Evolutionary conservation across 2,329 filamentous ascomycete species (phyloP).

Genomic region (Xylariales sp.): DNA sequence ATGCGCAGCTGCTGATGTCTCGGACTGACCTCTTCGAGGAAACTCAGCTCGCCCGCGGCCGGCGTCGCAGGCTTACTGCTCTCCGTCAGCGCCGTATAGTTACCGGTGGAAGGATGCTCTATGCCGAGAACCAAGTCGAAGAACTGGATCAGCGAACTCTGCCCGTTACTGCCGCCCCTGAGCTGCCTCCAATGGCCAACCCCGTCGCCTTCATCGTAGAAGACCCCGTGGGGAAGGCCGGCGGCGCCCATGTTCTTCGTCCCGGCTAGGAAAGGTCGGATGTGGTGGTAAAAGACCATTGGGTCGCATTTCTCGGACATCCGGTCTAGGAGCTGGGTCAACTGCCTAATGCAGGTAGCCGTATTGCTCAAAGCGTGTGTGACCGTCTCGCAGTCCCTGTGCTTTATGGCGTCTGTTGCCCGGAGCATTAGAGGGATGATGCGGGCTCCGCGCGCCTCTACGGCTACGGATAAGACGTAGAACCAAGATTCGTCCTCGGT

Average conservation of each 20-base stretch:
- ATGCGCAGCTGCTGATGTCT: too few relatives aligned
- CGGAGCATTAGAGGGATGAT: constrained; percentile 82
- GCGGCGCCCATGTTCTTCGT: constrained; percentile 92
- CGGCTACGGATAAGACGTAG: constrained; percentile 87
- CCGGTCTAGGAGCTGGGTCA: constrained; percentile 75
- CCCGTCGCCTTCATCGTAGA: constrained; percentile 81
- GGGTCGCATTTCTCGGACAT: constrained; percentile 94
- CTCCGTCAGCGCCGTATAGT: constrained; percentile 39
- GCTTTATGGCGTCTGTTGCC: constrained; percentile 76
- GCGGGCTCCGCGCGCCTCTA: constrained; percentile 78
- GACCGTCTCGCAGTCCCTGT: constrained; percentile 70
- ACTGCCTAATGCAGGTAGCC: constrained; percentile 73
- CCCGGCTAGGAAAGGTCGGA: constrained; percentile 88
- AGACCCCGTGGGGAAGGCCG: constrained; percentile 83
- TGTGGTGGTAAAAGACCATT: constrained; percentile 87
- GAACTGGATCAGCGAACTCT: constrained; percentile 92
- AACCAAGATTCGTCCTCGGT: constrained; percentile 96
- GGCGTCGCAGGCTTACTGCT: neutral
- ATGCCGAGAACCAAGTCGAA: constrained; percentile 89
- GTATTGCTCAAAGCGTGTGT: constrained; percentile 73
- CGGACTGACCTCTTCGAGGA: constrained; percentile 65
- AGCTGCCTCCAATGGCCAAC: constrained; percentile 77
- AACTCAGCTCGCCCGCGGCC: constrained; percentile 50
- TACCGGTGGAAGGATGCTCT: constrained; percentile 70
- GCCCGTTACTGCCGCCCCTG: constrained; percentile 92